Percentiles rank a stretch among this genome's conserved stretches.
These are phyloP conservation scores for Phenoliferia sp. DNA, from an alignment of 1,284 basidiomycete genomes.

Conservation along the genomic window DNA sequence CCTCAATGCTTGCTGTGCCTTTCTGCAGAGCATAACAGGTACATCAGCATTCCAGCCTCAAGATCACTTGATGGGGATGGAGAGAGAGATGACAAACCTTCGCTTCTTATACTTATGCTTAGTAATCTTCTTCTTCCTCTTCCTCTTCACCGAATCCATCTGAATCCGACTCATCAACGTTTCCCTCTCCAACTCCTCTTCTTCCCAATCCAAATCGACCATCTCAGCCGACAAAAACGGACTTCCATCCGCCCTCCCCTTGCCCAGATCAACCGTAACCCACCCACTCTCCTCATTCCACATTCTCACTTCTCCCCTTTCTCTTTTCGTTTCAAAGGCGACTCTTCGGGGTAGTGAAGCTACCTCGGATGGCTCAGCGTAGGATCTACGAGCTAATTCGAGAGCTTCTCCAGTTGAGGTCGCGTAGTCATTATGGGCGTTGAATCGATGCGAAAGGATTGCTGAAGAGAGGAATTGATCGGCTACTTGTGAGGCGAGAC, in stretches of 20 bases:
- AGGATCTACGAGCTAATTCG: constrained; percentile 9
- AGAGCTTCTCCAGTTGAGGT: constrained; percentile 11
- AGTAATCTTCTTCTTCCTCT: constrained; percentile 81
- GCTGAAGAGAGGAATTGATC: constrained; percentile 28
- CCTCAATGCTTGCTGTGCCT: constrained; percentile 29
- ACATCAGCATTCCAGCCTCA: neutral
- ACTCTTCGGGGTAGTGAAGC: neutral
- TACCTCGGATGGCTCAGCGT: neutral
- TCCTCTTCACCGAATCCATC: constrained; percentile 73
- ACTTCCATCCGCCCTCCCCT: neutral
- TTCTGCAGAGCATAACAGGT: constrained; percentile 12
- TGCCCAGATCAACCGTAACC: constrained; percentile 11
- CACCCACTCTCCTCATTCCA: constrained; percentile 29
- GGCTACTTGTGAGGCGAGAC: constrained; percentile 12
- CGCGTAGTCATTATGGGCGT: constrained; percentile 16
- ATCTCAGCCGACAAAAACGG: constrained; percentile 23
- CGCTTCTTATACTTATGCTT: constrained; percentile 69
- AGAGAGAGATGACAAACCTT: constrained; percentile 32
- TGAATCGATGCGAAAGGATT: constrained; percentile 16
- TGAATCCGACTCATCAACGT: constrained; percentile 43
- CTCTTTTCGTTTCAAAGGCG: neutral
- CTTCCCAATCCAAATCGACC: constrained; percentile 17
- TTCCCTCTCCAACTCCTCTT: neutral
- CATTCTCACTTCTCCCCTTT: constrained; percentile 16
- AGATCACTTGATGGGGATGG: too few relatives aligned